A percentile compares a stretch with the other conserved stretches of the same genome.
Conservation (phyloP, 1,284 basidiomycete species). For the Mycosarcoma maydis region DNA sequence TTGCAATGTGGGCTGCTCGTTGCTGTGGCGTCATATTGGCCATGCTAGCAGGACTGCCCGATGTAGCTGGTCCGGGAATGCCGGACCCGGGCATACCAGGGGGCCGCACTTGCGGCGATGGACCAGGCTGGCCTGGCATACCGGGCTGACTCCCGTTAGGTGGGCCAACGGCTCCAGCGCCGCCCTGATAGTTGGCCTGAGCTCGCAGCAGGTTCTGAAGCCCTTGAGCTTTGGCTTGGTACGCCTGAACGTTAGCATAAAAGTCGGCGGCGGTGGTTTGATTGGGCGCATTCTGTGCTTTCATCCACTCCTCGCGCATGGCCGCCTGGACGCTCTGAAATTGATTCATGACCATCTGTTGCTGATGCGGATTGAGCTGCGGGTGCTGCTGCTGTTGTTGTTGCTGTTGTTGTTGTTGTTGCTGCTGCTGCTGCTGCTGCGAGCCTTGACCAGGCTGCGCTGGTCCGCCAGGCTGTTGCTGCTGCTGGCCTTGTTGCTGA, state of each 20-base stretch:
- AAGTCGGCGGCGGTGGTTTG: constrained; percentile 56
- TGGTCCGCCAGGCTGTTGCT: too few species aligned
- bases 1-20: constrained; percentile 47
- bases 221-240: constrained; percentile 56
- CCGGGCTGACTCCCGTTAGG: constrained; percentile 29
- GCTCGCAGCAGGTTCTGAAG: constrained; percentile 52
- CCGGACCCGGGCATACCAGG: constrained; percentile 33
- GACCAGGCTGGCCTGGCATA: constrained; percentile 37
- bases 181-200: constrained; percentile 49
- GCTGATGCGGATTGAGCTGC: constrained; percentile 59
- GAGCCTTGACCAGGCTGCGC: too few species aligned
- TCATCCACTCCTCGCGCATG: constrained; percentile 59
- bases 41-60: constrained; percentile 41
- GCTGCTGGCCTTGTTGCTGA: constrained; percentile 3
- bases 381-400: constrained; percentile 47
- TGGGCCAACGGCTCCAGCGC: constrained; percentile 10
- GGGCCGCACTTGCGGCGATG: constrained; percentile 32
- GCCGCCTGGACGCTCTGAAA: constrained; percentile 57
- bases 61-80: constrained; percentile 16
- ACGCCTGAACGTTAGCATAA: constrained; percentile 56
- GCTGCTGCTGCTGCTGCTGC: constrained; percentile 20
- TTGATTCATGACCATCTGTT: constrained; percentile 58
- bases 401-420: constrained; percentile 27
- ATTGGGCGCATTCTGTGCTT: constrained; percentile 57
- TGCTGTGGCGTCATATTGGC: constrained; percentile 47